Base-by-base conservation (phyloP, 139 green algal genomes). In the Chlorella sp. region DNA sequence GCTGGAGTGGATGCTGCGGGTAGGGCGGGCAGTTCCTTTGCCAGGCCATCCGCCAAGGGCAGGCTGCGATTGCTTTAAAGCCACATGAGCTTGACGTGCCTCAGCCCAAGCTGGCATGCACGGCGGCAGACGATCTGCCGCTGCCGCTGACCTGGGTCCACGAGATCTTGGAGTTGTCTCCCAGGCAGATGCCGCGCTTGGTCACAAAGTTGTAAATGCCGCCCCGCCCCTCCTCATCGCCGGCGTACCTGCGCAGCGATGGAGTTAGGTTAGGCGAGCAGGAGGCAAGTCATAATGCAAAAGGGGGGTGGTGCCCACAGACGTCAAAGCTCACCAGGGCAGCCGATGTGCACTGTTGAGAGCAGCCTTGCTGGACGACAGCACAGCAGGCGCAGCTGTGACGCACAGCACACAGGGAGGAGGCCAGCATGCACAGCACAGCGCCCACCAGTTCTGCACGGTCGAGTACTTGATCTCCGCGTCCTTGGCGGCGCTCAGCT, bases 191-290 rank as follows among this genome's bases (percentile, higher is more conserved):
- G 17, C 96, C 97, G 26, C 97, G 92, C 94, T 99, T 99, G 83
- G 97, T 99, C 24, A 99, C 97, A 92, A 99, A 99, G 91, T 99
- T 99, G 94, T 98, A 99, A 91, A 99, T 99, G 82, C 97, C 97
- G 13, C 97, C 97, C 28, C 84, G 79, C 20, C 97, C 97, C 43
- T 97, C 84, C 62, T 90, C 93, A 85, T 99, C 94, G 34, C 97
- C 97, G 26, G 97, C 95, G 81, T 99, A 99, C 88, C 85, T 90
- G 82, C 77, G 69, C 65, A 68, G 38, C 22, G 0, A 30, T 22
- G 38, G 6, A 34, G 17, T 0, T 0, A 76, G 40, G 36, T 4
- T 32, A 26, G 26, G 51, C 51, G n/a, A n/a, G n/a, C n/a, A n/a
- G n/a, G n/a, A n/a, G n/a, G n/a, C n/a, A n/a, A n/a, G n/a, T n/a